Conservation (phyloP, 108 stramenopile species). For the Thalassiosira profunda region DNA sequence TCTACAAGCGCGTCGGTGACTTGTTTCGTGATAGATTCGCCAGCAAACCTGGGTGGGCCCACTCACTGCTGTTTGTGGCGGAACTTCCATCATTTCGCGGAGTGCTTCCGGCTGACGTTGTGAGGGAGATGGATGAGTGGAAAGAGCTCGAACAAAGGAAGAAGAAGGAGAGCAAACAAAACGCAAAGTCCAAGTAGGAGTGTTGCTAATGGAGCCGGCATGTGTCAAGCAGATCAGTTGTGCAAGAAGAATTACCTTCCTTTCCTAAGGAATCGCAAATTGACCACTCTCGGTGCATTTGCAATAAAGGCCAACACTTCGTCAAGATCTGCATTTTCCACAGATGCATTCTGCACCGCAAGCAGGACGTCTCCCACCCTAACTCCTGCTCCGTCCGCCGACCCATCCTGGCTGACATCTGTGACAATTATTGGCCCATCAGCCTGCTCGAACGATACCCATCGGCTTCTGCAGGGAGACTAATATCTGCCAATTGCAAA, state of each 20-base stretch:
- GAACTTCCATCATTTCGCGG: constrained; percentile 87
- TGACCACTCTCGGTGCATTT: constrained; percentile 55
- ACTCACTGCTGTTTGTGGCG: constrained; percentile 98
- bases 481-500: too few relatives aligned
- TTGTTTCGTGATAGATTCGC: constrained; percentile 91
- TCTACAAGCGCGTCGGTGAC: constrained; percentile 94
- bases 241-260: background rate
- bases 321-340: constrained; percentile 38
- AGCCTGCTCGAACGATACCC: constrained; percentile 46
- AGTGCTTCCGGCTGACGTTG: constrained; percentile 67
- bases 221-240: too few relatives aligned
- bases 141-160: constrained; percentile 8
- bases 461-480: constrained; percentile 66
- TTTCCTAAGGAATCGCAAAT: constrained; percentile 45
- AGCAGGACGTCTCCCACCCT: constrained; percentile 51
- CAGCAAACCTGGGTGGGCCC: constrained; percentile 97
- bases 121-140: constrained; percentile 73
- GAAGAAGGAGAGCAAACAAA: background rate
- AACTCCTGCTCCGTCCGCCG: constrained; percentile 53
- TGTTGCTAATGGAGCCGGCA: background rate
- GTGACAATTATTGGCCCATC: constrained; percentile 31
- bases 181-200: background rate
- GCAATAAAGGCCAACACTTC: constrained; percentile 54
- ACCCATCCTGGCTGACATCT: constrained; percentile 38
- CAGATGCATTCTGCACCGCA: constrained; percentile 63